Percentiles rank a stretch among this genome's conserved stretches.
These are phyloP conservation scores for Trichoderma orchidacearum DNA, from an alignment of 495 filamentous ascomycete species.

Conservation along the genomic window DNA sequence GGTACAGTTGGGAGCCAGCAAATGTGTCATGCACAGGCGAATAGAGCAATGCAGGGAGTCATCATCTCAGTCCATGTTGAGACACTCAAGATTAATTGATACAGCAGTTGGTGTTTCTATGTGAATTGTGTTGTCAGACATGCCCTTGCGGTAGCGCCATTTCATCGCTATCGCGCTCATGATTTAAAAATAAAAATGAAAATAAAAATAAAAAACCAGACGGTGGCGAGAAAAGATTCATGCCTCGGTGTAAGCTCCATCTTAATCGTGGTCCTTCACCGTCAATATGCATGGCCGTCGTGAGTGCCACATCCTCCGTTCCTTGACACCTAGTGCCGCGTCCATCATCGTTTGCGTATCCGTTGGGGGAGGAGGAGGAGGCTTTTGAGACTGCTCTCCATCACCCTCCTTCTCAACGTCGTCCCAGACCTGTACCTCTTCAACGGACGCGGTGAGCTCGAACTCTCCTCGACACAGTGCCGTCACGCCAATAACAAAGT, in stretches of 20 bases:
- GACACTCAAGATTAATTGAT: too few relatives aligned
- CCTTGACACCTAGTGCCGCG: slow-evolving; percentile 38
- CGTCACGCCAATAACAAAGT: slow-evolving; percentile 50
- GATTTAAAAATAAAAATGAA: too few relatives aligned
- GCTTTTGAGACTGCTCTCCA: slow-evolving; percentile 16
- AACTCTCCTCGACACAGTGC: slow-evolving; percentile 69
- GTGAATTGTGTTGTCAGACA: background rate
- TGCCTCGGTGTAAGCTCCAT: too few relatives aligned
- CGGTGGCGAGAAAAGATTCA: too few relatives aligned
- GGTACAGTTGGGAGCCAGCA: too few relatives aligned
- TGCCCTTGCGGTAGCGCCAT: background rate
- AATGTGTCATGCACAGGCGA: background rate
- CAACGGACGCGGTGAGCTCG: slow-evolving; percentile 67
- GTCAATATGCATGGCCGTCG: slow-evolving; percentile 49
- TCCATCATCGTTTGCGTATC: slow-evolving; percentile 42
- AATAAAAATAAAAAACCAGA: too few relatives aligned
- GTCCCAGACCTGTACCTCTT: slow-evolving; percentile 50
- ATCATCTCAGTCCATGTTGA: too few relatives aligned
- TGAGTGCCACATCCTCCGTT: slow-evolving; percentile 61
- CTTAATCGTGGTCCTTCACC: slow-evolving; percentile 30
- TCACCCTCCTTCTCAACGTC: slow-evolving; percentile 8
- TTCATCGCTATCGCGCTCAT: background rate
- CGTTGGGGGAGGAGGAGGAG: slow-evolving; percentile 29
- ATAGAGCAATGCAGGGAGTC: too few relatives aligned
- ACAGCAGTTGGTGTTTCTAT: too few relatives aligned